These are phyloP conservation scores for Sarocladium brachiariae DNA, from an alignment of 2,329 filamentous ascomycete genomes.

Conservation along the genomic window DNA sequence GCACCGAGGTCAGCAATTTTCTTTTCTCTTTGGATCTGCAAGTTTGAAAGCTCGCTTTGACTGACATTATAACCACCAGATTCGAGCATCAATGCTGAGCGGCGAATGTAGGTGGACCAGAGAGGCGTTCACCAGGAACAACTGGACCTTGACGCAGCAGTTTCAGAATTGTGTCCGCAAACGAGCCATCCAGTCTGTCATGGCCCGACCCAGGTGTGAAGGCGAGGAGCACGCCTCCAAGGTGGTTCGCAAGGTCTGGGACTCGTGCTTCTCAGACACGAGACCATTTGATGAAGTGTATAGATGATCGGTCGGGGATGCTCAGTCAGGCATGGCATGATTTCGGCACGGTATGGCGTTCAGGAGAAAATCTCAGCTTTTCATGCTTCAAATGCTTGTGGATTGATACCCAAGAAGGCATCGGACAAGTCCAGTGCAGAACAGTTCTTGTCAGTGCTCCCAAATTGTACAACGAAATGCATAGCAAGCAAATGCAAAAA, in stretches of 20 bases:
- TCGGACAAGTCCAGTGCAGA: not conserved
- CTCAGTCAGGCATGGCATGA: not conserved
- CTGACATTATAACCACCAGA: constrained; percentile 43
- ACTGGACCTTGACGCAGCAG: constrained; percentile 86
- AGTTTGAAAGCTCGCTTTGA: not conserved
- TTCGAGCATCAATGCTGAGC: constrained; percentile 84
- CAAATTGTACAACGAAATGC: constrained; percentile 2
- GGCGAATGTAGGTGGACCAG: constrained; percentile 89
- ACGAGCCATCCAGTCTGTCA: constrained; percentile 73
- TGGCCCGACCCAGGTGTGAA: constrained; percentile 70
- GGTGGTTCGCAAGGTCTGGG: constrained; percentile 97
- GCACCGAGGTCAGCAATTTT: constrained; percentile 64
- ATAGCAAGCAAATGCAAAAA: constrained; percentile 2
- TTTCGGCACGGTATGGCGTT: constrained; percentile 1
- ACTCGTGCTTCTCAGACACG: constrained; percentile 91
- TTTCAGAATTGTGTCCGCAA: constrained; percentile 86
- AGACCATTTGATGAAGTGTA: constrained; percentile 97
- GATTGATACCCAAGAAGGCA: constrained; percentile 5
- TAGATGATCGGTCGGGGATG: constrained; percentile 42
- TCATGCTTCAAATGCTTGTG: constrained; percentile 4
- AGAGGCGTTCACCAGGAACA: constrained; percentile 77
- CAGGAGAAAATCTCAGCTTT: constrained; percentile 9
- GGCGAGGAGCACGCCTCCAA: constrained; percentile 80
- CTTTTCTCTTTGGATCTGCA: not conserved
- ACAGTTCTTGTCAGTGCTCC: not conserved